Conservation (phyloP, 1,284 basidiomycete species). For the Boletus mariae region DNA sequence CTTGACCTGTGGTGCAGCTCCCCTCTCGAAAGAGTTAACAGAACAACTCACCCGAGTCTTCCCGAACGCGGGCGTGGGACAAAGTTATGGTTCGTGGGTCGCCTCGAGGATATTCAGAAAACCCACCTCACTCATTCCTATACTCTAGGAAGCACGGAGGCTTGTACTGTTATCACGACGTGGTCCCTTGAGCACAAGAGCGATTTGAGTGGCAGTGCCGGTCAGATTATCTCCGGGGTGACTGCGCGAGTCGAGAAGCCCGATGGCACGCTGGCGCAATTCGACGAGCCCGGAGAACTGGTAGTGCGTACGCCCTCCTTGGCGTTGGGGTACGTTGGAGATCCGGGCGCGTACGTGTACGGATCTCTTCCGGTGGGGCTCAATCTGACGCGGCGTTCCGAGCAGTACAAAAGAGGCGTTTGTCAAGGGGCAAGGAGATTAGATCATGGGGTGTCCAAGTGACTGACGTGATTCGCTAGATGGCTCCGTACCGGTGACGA, state of each 20-base stretch:
- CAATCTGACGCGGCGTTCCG: background rate
- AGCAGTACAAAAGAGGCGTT: conserved; percentile 53
- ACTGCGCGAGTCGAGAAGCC: conserved; percentile 54
- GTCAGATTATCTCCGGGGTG: conserved; percentile 53
- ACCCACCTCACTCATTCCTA: background rate
- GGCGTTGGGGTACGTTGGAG: conserved; percentile 56
- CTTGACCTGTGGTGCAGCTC: conserved; percentile 58
- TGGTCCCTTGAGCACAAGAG: conserved; percentile 38
- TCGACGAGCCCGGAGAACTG: conserved; percentile 67
- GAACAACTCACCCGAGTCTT: conserved; percentile 44
- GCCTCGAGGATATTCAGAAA: background rate
- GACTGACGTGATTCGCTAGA: conserved; percentile 39
- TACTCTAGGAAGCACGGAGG: conserved; percentile 41
- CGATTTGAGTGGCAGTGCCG: conserved; percentile 55
- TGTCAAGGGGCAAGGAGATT: conserved; percentile 42
- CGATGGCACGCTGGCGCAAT: conserved; percentile 56
- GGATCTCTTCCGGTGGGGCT: background rate
- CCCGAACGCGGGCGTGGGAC: conserved; percentile 44
- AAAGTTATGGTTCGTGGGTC: conserved; percentile 45
- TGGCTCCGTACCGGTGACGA: conserved; percentile 74
- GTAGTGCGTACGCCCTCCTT: conserved; percentile 57
- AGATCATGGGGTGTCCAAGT: background rate
- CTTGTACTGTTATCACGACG: conserved; percentile 37
- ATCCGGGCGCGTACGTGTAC: conserved; percentile 56
- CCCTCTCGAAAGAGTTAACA: conserved; percentile 52